phyloP scores from a whole-genome alignment of 192 early-diverging fungal species.

The Backusella liffmaniae region DNA sequence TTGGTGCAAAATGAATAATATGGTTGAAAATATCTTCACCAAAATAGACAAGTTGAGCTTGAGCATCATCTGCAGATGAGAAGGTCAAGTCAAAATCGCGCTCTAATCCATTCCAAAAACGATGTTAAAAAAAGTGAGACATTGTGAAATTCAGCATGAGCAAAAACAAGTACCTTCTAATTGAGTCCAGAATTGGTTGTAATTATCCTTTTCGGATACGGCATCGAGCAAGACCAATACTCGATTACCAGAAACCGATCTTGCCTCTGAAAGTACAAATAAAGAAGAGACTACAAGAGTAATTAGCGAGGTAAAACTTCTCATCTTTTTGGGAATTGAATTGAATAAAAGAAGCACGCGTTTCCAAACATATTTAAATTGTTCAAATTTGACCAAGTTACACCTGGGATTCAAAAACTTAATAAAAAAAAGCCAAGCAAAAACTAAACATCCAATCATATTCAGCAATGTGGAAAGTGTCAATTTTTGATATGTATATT shows the following conservation, averaged over 20 bases:
- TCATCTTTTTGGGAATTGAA: conserved; percentile 4
- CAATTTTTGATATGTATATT: neutral
- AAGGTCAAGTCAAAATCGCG: conserved; percentile 61
- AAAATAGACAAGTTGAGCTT: conserved; percentile 53
- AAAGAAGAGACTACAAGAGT: conserved; percentile 10
- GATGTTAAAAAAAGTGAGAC: neutral
- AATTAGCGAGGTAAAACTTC: conserved; percentile 8
- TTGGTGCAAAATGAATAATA: conserved; percentile 78
- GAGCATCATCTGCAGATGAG: conserved; percentile 51
- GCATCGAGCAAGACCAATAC: conserved; percentile 70
- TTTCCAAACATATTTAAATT: neutral
- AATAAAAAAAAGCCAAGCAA: neutral
- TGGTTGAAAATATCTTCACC: conserved; percentile 78
- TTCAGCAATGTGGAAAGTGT: conserved; percentile 3
- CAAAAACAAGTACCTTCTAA: conserved; percentile 45
- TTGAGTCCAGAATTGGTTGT: conserved; percentile 56
- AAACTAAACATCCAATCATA: conserved; percentile 1
- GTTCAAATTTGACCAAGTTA: conserved; percentile 2
- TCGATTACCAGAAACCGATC: conserved; percentile 63
- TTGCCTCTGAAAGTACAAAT: conserved; percentile 35
- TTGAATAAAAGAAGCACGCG: conserved; percentile 2
- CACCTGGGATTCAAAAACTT: conserved; percentile 8
- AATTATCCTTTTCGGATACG: conserved; percentile 40
- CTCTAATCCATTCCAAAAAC: conserved; percentile 37
- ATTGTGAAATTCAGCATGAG: neutral